Base-by-base conservation (phyloP, 2,329 filamentous ascomycete genomes). In the Diaporthe nobilis region DNA sequence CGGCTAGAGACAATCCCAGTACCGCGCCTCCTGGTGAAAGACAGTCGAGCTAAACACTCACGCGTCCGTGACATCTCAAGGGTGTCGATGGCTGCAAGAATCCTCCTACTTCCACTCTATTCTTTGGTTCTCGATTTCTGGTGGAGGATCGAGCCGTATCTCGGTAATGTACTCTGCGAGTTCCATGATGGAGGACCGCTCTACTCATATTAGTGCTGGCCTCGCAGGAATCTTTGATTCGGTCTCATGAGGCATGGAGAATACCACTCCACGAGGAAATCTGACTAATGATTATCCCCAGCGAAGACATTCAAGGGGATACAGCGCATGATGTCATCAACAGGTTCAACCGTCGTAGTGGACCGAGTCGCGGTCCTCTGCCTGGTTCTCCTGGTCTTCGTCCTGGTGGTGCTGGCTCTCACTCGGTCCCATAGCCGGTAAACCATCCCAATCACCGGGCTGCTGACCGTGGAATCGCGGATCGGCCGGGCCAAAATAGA, bases 41-140 rank as follows among this genome's bases (percentile, higher is more conserved):
- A 28, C 13, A 20, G 53, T n/a, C n/a, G n/a, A n/a, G n/a, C n/a
- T 13, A 20, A 17, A 55, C 25, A 31, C 4, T 55, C 51, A 12
- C 4, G n/a, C 51, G 6, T 3, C 4, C 51, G 0, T 13, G 51
- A 20, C 8, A 4, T 28, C 51, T 13, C n/a, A 3, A 53, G n/a
- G 10, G 6, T 7, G n/a, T 53, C 42, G 15, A 5, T 44, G 42
- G 49, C 22, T 51, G 22, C 9, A 2, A 39, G 0, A 39, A 39
- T 39, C 9, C 37, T 39, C 37, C 37, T 39, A 2, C 37, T 12
- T 39, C 9, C 37, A 10, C 37, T 39, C 37, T 12, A 39, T 2
- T 2, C 0, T 3, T 39, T 2, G 0, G 37, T 39, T 12, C 3
- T 10, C 37, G 37, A 39, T 12, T 3, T 12, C 0, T 0, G 1